Conservation (phyloP, 2,329 filamentous ascomycete species). For the Aureobasidium subglaciale region DNA sequence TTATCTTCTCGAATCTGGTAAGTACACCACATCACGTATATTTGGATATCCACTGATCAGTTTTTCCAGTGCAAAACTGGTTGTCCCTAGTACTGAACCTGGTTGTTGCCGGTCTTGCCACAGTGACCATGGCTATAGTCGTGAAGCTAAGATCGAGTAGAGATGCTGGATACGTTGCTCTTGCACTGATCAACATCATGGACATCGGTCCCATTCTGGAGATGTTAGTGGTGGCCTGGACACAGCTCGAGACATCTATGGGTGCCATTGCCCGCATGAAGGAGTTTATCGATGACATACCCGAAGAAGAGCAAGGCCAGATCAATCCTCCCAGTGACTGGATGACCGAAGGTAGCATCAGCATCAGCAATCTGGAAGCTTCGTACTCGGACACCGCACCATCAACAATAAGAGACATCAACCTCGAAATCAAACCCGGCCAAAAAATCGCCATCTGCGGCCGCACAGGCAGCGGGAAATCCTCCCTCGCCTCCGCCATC, state of each 20-base stretch:
- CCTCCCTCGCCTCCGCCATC: constrained; percentile 42
- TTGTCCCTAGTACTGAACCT: constrained; percentile 35
- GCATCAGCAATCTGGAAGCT: constrained; percentile 56
- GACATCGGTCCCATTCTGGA: constrained; percentile 47
- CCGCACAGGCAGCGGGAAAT: constrained; percentile 49
- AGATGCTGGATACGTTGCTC: constrained; percentile 44
- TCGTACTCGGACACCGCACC: constrained; percentile 22
- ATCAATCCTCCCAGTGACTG: constrained; percentile 60
- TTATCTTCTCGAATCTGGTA: constrained; percentile 37
- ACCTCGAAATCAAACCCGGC: constrained; percentile 40
- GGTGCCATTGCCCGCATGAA: constrained; percentile 51
- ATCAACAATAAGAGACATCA: constrained; percentile 40
- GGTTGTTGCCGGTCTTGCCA: constrained; percentile 30
- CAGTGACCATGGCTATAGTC: constrained; percentile 26
- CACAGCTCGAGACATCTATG: constrained; percentile 50
- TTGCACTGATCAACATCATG: constrained; percentile 49
- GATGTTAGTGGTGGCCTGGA: constrained; percentile 48
- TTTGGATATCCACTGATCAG: background rate
- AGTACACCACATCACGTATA: background rate
- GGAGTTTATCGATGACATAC: constrained; percentile 41
- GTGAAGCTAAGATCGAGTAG: constrained; percentile 35
- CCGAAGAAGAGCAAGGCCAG: constrained; percentile 50
- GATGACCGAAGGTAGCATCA: constrained; percentile 66
- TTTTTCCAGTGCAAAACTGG: constrained; percentile 35
- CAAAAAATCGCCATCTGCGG: constrained; percentile 48